A percentile compares a stretch with the other conserved stretches of the same genome.
phyloP scores from a whole-genome alignment of 345 rosid species.

The Odontarrhena argentea region DNA sequence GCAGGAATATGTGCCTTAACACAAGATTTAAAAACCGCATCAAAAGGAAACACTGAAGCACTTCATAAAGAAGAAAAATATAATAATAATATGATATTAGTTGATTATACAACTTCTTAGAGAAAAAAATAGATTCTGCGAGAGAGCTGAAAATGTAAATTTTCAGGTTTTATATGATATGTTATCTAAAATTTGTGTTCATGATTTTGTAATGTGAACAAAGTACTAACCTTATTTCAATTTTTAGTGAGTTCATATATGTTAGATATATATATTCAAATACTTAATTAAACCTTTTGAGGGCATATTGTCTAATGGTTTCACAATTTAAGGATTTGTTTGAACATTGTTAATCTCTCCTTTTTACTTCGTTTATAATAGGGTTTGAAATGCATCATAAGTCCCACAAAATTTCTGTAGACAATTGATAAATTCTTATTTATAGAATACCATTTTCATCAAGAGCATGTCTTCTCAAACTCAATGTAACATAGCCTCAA shows the following conservation, averaged over 20 bases:
- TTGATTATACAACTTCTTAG: background rate
- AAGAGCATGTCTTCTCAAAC: background rate
- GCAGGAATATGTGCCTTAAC: conserved; percentile 54
- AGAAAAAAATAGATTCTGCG: background rate
- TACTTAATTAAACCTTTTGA: too few species aligned
- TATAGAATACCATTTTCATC: background rate
- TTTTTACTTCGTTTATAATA: too few species aligned
- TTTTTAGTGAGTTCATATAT: background rate
- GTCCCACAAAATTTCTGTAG: too few species aligned
- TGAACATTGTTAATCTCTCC: too few species aligned
- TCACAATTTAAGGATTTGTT: too few species aligned
- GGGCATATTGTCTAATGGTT: too few species aligned
- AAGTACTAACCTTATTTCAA: background rate
- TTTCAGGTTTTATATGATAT: background rate
- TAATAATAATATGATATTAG: background rate
- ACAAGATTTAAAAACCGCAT: conserved; percentile 43
- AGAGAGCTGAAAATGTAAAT: background rate
- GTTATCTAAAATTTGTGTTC: background rate
- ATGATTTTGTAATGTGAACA: background rate
- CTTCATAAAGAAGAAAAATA: background rate
- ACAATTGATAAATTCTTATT: too few species aligned
- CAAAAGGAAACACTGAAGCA: conserved; percentile 19
- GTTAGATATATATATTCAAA: too few species aligned
- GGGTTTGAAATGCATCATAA: too few species aligned
- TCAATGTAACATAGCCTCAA: conserved; percentile 5